Conservation (phyloP, 2,329 filamentous ascomycete species). For the Fragosphaeria purpurea region DNA sequence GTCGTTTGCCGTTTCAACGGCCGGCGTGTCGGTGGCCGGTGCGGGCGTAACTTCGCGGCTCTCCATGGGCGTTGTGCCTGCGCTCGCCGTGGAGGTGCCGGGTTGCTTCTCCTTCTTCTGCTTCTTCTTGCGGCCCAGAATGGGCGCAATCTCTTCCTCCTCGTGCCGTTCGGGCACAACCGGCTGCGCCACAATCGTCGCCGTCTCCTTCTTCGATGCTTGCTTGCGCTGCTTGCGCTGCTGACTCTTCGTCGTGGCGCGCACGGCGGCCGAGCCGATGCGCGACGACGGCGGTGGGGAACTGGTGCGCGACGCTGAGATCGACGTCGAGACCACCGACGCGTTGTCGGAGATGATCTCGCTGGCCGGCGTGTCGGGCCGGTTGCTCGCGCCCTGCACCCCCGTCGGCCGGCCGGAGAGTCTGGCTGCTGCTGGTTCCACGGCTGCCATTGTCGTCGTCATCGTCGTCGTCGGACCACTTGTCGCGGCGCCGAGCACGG, state of each 20-base stretch:
- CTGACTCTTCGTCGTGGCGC: conserved; percentile 66
- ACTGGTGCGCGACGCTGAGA: conserved; percentile 57
- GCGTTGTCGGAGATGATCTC: conserved; percentile 69
- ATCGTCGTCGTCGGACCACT: conserved; percentile 13
- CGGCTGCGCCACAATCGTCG: conserved; percentile 35
- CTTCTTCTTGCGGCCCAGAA: conserved; percentile 75
- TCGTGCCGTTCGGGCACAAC: conserved; percentile 33
- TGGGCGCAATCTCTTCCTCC: conserved; percentile 54
- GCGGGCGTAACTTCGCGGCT: conserved; percentile 16
- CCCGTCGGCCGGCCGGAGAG: conserved; percentile 19
- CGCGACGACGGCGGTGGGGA: conserved; percentile 55
- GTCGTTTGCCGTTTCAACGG: not conserved
- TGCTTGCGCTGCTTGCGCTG: conserved; percentile 68
- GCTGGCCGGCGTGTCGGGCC: conserved; percentile 63
- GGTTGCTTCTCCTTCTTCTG: conserved; percentile 61
- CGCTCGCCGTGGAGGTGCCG: conserved; percentile 13
- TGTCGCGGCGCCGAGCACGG: conserved; percentile 16
- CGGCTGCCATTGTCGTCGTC: conserved; percentile 12
- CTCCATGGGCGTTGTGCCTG: conserved; percentile 15
- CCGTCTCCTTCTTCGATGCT: conserved; percentile 53
- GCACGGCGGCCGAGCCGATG: conserved; percentile 58
- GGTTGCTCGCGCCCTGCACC: conserved; percentile 15
- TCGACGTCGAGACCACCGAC: conserved; percentile 61
- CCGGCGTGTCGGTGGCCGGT: not conserved
- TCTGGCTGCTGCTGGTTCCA: conserved; percentile 2